Base-by-base conservation (phyloP, 768 basidiomycete genomes). In the Suillus hirtellus region DNA sequence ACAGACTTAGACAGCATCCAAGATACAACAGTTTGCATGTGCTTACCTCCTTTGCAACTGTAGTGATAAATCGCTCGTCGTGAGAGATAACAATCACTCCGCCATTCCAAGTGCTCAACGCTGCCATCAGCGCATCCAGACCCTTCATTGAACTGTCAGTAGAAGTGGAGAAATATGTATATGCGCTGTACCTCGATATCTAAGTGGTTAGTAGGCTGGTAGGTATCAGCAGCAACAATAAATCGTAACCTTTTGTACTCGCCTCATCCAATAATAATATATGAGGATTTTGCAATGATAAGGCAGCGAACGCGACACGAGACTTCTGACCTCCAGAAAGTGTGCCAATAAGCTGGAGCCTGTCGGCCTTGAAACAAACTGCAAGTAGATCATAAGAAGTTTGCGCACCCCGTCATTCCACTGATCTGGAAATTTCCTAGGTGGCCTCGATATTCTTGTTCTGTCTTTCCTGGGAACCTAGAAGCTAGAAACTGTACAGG, bases 341-440 rank as follows among this genome's bases (percentile, higher is more conserved):
- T 0, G 96, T 99, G 27, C 89, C 93, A 67, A 99, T 99, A 64
- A 84, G 78, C 71, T 98, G 96, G 68, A 99, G 75, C 38, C 89
- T 91, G 59, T 12, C 54, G 9, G 34, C 19, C 62, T 35, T 60
- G 37, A 35, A 34, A 31, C 11, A 44, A 34, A 24, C 40, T 17
- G 59, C 63, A 40, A 24, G n/a, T 15, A 31, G 34, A 49, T 19
- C 31, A 56, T 61, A 42, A 50, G 42, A 38, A 27, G 35, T 63
- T 47, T 38, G 70, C 80, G 43, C 59, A 90, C 92, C 93, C 92
- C 1, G 95, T 96, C 87, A 96, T 89, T 49, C 95, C 95, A 64
- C 93, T 97, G 70, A 98, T 96, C 69, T 97, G 96, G 80, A 99
- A 97, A 63, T 96, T 95, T 7, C 96, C 97, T 14, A 99, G 82